phyloP scores from a whole-genome alignment of 306 rosid genomes.

The Vigna radiata region DNA sequence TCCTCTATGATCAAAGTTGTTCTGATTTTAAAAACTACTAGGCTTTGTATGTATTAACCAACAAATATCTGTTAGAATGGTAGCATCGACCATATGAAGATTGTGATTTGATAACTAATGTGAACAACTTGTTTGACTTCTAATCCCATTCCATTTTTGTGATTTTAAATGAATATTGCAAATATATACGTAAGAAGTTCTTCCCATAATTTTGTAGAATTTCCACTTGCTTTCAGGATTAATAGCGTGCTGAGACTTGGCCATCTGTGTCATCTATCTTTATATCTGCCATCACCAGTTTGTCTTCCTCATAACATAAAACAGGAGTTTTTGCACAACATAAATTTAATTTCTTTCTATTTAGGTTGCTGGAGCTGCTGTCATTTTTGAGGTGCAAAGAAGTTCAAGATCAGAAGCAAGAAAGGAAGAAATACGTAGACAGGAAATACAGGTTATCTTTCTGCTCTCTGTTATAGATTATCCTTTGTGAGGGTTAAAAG shows the following conservation, averaged over 20 bases:
- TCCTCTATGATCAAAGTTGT: constrained; percentile 15
- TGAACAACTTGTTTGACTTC: neutral
- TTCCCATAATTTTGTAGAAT: constrained; percentile 27
- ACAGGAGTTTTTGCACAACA: neutral
- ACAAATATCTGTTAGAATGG: neutral
- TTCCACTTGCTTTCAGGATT: neutral
- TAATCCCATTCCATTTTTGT: neutral
- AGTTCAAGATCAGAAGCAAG: constrained; percentile 59
- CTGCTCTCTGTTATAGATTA: constrained; percentile 20
- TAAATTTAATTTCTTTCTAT: constrained; percentile 31
- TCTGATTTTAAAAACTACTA: neutral
- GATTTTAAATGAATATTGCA: neutral
- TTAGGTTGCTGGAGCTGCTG: constrained; percentile 58
- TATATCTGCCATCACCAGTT: constrained; percentile 5
- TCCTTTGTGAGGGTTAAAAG: constrained; percentile 6
- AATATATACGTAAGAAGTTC: neutral
- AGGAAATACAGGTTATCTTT: constrained; percentile 52
- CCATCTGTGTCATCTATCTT: neutral
- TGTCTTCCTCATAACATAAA: constrained; percentile 17
- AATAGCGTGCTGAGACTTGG: neutral
- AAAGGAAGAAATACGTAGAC: constrained; percentile 54
- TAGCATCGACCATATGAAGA: neutral
- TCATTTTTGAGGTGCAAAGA: constrained; percentile 60
- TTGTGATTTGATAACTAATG: constrained; percentile 12
- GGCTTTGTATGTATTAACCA: neutral